Evolutionary conservation across 805 yeast genomes (phyloP), one percentile per base, ranked within the genome.

Genomic region (Candida tallmaniae): DNA sequence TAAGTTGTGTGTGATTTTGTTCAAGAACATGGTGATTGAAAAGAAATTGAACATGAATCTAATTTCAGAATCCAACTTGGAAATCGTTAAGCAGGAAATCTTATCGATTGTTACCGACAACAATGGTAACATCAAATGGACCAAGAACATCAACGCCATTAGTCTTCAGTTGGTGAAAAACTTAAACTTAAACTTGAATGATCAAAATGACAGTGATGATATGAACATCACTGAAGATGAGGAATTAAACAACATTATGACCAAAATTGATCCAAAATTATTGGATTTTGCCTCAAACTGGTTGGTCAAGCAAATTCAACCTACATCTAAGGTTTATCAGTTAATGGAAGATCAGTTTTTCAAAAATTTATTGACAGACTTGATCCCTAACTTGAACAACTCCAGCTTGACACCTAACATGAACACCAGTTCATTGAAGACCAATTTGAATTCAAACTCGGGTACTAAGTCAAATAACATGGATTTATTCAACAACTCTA

Each of bases 81-180:
- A 62, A 34, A 64, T 58, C 32, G 65, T 86, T 36, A 86, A 82
- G 55, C 77, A 68, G 33, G 90, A 85, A 48, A 74, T 87, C 27
- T 61, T 83, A 35, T 82, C 89, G 21, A 82, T 86, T 29, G 86
- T 86, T 12, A 76, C 87, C 22, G 95, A 86, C 58, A 86, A 83
- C 39, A 83, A 80, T 48, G 95, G 95, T 2, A 84, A 83, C 54
- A 77, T 85, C 39, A 85, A 88, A 62, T 86, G 96, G 96, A 86
- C 96, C 1, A 75, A 85, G 51, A 86, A 86, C 56, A 74, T 85
- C 17, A 73, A 77, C 43, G 68, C 83, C 11, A 75, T 87, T 42
- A 74, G 90, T 4, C 68, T 86, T 40, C 94, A 82, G 52, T 51
- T 83, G 31, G 73, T 74, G 22, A 73, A 74, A 45, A 62, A 60